Percentiles rank a stretch among this genome's conserved stretches.
Conservation (phyloP, 73 alveolate species). For the Effrenium voratum region DNA sequence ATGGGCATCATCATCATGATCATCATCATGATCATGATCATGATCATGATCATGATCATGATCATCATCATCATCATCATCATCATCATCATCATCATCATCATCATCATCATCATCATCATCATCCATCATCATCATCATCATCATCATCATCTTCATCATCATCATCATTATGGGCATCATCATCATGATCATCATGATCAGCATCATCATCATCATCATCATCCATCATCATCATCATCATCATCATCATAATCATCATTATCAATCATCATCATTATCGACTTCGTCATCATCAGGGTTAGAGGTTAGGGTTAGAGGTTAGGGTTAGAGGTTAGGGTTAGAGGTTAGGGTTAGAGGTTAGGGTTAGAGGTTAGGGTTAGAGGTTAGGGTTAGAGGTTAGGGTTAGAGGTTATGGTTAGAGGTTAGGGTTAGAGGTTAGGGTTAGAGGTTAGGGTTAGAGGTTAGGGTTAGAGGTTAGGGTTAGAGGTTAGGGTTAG, state of each 20-base stretch:
- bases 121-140: background rate
- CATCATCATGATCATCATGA: background rate
- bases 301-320: too few species aligned
- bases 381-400: too few species aligned
- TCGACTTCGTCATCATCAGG: too few species aligned
- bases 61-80: background rate
- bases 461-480: too few species aligned
- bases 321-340: too few species aligned
- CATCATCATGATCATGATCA: constrained; percentile 1
- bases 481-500: too few species aligned
- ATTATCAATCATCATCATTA: too few species aligned
- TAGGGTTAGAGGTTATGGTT: too few species aligned
- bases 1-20: background rate
- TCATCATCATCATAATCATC: background rate
- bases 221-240: background rate
- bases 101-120: constrained; percentile 3
- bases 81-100: constrained; percentile 3
- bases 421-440: too few species aligned
- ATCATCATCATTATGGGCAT: background rate
- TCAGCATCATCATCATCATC: background rate
- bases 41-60: background rate
- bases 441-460: too few species aligned
- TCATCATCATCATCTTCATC: background rate
- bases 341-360: too few species aligned
- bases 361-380: too few species aligned